Evolutionary conservation across 495 filamentous ascomycete genomes (phyloP).

Genomic region (Cladorrhinum samala): DNA sequence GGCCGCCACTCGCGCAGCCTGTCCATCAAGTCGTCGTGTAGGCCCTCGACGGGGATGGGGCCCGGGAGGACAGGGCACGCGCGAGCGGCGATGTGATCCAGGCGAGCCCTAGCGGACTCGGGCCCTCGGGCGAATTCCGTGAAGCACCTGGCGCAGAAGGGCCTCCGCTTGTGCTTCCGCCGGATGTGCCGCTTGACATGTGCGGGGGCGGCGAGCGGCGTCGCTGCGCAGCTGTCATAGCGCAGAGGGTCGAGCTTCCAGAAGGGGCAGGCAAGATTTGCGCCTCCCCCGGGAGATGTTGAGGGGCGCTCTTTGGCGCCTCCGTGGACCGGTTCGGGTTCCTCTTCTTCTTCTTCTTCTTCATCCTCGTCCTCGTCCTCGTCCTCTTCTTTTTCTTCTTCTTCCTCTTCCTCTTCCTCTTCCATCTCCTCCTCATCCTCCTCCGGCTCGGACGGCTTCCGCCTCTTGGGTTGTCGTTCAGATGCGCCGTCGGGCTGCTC

Average conservation of each 20-base stretch:
- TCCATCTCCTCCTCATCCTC: too few relatives aligned
- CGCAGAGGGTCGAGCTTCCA: not conserved
- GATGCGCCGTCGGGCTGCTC: too few relatives aligned
- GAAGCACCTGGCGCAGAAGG: not conserved
- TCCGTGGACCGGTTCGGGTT: too few relatives aligned
- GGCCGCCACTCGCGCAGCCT: not conserved
- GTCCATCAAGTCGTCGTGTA: not conserved
- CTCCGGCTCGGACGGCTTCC: too few relatives aligned
- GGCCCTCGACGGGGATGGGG: not conserved
- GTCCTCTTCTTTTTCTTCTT: too few relatives aligned
- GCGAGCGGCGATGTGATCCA: not conserved
- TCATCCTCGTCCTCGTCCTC: too few relatives aligned
- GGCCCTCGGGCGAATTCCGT: not conserved
- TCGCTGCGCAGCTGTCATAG: not conserved
- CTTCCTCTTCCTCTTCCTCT: too few relatives aligned
- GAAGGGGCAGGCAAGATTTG: not conserved
- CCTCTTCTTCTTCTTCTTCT: too few relatives aligned
- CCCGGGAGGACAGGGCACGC: not conserved
- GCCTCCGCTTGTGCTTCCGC: not conserved
- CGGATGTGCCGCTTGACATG: not conserved
- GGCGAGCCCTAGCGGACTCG: not conserved
- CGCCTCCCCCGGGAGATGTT: too few relatives aligned
- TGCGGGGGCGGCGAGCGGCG: not conserved
- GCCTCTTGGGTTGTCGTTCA: too few relatives aligned
- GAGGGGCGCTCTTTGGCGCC: too few relatives aligned